These are phyloP conservation scores for Calonectria pteridis DNA, from an alignment of 2,329 filamentous ascomycete species.

Conservation along the genomic window DNA sequence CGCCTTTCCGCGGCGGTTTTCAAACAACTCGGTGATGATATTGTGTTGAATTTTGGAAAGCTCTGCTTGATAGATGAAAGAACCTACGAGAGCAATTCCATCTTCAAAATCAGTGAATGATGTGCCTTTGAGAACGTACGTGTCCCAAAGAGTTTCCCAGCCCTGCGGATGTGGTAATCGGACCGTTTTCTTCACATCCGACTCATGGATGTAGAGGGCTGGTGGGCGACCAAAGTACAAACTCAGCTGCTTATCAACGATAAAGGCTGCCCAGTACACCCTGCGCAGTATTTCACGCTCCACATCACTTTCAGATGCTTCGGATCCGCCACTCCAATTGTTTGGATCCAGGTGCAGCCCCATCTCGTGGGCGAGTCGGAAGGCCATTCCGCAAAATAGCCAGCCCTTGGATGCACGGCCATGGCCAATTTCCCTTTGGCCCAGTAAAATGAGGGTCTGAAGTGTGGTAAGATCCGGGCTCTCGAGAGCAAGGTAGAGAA, in stretches of 20 bases:
- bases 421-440: slow-evolving; percentile 61
- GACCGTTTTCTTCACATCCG: slow-evolving; percentile 62
- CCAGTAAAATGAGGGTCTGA: slow-evolving; percentile 58
- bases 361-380: slow-evolving; percentile 64
- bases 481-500: slow-evolving; percentile 59
- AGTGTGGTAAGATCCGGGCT: slow-evolving; percentile 60
- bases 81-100: slow-evolving; percentile 56
- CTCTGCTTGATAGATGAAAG: slow-evolving; percentile 61
- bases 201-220: slow-evolving; percentile 61
- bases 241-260: slow-evolving; percentile 63
- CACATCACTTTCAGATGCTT: slow-evolving; percentile 50
- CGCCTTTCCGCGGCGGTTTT: slow-evolving; percentile 58
- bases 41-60: slow-evolving; percentile 61
- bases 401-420: slow-evolving; percentile 63
- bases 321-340: slow-evolving; percentile 58
- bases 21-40: slow-evolving; percentile 64
- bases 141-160: slow-evolving; percentile 60
- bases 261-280: slow-evolving; percentile 64
- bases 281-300: slow-evolving; percentile 57
- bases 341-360: slow-evolving; percentile 63
- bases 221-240: slow-evolving; percentile 64
- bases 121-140: slow-evolving; percentile 58
- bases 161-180: slow-evolving; percentile 62
- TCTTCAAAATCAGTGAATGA: slow-evolving; percentile 61
- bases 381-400: slow-evolving; percentile 65